Evolutionary conservation across 1,284 basidiomycete species (phyloP), one percentile per base, ranked within the genome.

Genomic region (Polyporus tsugae): DNA sequence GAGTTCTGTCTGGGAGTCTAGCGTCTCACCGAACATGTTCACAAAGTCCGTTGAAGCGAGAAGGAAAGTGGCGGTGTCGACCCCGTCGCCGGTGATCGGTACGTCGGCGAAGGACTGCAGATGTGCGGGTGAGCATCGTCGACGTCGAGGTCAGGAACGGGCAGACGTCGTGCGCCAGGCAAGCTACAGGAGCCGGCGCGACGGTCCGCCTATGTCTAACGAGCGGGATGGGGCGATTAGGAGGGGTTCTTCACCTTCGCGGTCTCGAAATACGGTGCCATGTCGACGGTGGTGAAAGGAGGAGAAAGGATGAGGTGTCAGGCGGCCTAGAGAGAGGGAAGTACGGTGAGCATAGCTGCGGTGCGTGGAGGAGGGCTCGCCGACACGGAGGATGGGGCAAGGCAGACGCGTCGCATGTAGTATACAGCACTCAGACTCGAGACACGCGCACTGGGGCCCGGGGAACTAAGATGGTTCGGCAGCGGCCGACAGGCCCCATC

Each of bases 11-110:
- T 36, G 61, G 42, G 57, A 55, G 57, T 58, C 38, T 10, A 11
- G 52, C 39, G 57, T 6, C 89, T 70, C 74, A 95, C 96, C 93
- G 79, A 99, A 99, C 83, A 99, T 88, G 78, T 92, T 89, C 70
- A 96, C 89, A 60, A 99, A 86, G 39, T 94, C 95, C 80, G 98
- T 95, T 52, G 95, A 91, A 0, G 97, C 97, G 77, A 95, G 91
- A 66, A 96, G 85, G 84, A 99, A 99, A 4, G 87, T 82, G 33
- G 82, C 77, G 0, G 96, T 96, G 75, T 95, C 90, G 65, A 98
- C 89, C n/a, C 97, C 96, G 9, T 84, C 81, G 52, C 89, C 87
- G 36, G 88, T 90, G 76, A 94, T 84, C 29, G 90, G 87, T 41
- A 99, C 95, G 75, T 98, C 94, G 75, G 87, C 89, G 80, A 95